Evolutionary conservation across 331 rosid species (phyloP), one percentile per base, ranked within the genome.

Genomic region (Rosa hybrid): DNA sequence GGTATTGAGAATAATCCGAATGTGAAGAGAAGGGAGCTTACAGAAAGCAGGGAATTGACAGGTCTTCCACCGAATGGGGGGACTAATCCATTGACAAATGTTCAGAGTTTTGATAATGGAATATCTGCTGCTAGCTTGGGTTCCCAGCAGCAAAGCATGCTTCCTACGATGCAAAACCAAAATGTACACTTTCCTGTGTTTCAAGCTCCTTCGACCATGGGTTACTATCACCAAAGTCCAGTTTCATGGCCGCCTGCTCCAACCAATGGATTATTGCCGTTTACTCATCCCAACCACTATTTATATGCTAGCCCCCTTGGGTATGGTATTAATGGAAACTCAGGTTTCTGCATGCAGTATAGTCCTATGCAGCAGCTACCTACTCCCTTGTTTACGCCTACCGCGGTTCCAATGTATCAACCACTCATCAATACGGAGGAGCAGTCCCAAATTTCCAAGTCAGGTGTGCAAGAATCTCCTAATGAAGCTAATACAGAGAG

Each of bases 171-270:
- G 84, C 86, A 85, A 38, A 90, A 84, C 80, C 97, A 86, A 62
- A 91, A 87, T 77, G 76, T 91, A 65, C 97, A 88, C 78, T 93
- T 78, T 84, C 94, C 97, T 2, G 83, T 87, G 73, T 89, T 89
- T 78, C 99, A 89, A 72, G 87, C 88, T 82, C 90, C 94, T 68
- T 87, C 98, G 42, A 62, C 97, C 69, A 74, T 93, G 89, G 90
- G 91, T 79, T 96, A 88, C 91, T 96, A 88, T 83, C 97, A 87
- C 81, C 97, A 93, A 88, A 92, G 84, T 88, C 90, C 97, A 65
- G 92, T 91, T 81, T 86, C 99, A 67, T 95, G 99, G 99, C 86
- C 97, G 57, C 90, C 89, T 20, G 90, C 89, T 84, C 88, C 89
- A 62, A 77, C 87, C 25, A 90, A 83, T 83, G 99, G 97, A n/a